Percentiles rank a stretch among this genome's conserved stretches.
Evolutionary conservation across 2,329 filamentous ascomycete species (phyloP).

Genomic region (Penicillium italicum): DNA sequence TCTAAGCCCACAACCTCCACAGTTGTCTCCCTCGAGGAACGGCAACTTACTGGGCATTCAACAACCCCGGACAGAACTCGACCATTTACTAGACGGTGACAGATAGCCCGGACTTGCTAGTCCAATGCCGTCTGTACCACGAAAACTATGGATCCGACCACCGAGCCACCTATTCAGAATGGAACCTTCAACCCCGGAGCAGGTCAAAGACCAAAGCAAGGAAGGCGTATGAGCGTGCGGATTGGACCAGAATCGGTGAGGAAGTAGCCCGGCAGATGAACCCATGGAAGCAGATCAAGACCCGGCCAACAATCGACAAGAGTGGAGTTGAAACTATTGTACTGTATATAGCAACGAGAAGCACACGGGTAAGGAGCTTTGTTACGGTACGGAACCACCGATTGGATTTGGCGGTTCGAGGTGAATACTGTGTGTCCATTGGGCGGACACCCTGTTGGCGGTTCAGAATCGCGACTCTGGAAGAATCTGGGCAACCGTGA

Average conservation of each 20-base stretch:
- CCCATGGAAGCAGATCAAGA: conserved; percentile 9
- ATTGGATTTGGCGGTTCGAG: too few species aligned
- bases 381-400: too few species aligned
- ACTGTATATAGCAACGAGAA: too few species aligned
- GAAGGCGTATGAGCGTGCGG: conserved; percentile 9
- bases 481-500: too few species aligned
- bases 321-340: too few species aligned
- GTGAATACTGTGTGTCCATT: too few species aligned
- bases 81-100: conserved; percentile 17
- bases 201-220: conserved; percentile 1
- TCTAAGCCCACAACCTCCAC: conserved; percentile 11
- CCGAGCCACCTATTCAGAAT: conserved; percentile 19
- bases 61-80: conserved; percentile 6
- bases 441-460: too few species aligned
- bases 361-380: too few species aligned
- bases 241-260: conserved; percentile 12
- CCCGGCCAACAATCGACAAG: conserved; percentile 6
- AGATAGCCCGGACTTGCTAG: conserved; percentile 5
- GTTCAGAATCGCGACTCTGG: too few species aligned
- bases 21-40: conserved; percentile 9
- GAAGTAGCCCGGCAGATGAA: conserved; percentile 3
- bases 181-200: conserved; percentile 3
- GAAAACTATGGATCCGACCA: conserved; percentile 23
- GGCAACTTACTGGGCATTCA: conserved; percentile 6
- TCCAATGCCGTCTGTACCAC: conserved; percentile 21